Base-by-base conservation (phyloP, 2,329 filamentous ascomycete species). In the Penicillium polonicum region DNA sequence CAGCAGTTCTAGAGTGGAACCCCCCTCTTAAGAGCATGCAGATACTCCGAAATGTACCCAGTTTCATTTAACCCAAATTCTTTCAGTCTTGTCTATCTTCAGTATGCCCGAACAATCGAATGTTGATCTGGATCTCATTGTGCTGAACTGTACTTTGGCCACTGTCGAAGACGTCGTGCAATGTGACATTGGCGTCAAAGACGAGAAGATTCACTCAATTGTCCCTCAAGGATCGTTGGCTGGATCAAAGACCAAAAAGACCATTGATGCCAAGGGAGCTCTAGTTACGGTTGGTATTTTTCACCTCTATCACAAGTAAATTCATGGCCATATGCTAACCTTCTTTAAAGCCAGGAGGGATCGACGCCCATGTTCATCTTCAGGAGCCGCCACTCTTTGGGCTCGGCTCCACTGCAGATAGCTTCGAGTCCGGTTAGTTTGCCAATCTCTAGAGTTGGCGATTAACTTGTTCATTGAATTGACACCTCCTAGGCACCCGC, bases 291-390 rank as follows among this genome's bases (percentile, higher is more conserved):
- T 48, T 35, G 5, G 44, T n/a, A 2, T 31, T 9, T 23, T 15
- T 3, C 10, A 7, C 29, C 19, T 15, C 19, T 46, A 8, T 48
- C 19, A 23, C 8, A 3, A 48, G 19, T 48, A 5, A 33, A 35
- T 7, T 12, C 25, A 12, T 17, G 2, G 19, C 29, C 19, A 23
- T n/a, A 3, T 35, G 13, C 29, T 48, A 15, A 48, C 7, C 4
- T 33, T 35, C 19, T 21, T 45, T 60, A 12, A 62, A 64, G 48
- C 72, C 79, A 17, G 80, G 80, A 19, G 79, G 79, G 10, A 72
- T 82, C 13, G 80, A 82, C 61, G 75, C 74, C 12, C 80, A 82
- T 64, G 80, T 82, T 2, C 80, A 82, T 60, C 44, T 48, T 21
- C 36, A 44, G 27, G 38, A 33, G 15, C 38, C 36, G 8, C 27